These are phyloP conservation scores for Ogataea zsoltii DNA, from an alignment of 805 yeast species.

Conservation along the genomic window DNA sequence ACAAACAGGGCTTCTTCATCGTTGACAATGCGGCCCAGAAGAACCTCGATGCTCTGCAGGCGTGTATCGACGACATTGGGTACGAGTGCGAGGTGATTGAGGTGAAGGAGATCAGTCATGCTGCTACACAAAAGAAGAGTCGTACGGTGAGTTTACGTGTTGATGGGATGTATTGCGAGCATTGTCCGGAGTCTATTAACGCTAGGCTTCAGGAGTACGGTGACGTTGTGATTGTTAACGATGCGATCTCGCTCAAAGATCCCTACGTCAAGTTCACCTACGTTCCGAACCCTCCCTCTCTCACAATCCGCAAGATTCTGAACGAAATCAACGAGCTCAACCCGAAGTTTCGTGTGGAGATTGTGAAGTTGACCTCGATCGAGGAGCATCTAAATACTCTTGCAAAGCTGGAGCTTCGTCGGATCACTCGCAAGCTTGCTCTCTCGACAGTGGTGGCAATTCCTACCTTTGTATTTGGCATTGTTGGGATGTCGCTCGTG, in stretches of 20 bases:
- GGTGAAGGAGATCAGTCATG: slow-evolving; percentile 44
- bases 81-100: slow-evolving; percentile 56
- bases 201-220: slow-evolving; percentile 53
- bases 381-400: slow-evolving; percentile 62
- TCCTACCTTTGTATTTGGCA: slow-evolving; percentile 65
- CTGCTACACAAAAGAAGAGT: slow-evolving; percentile 48
- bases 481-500: slow-evolving; percentile 66
- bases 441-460: slow-evolving; percentile 57
- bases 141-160: slow-evolving; percentile 59
- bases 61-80: slow-evolving; percentile 64
- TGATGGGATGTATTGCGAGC: slow-evolving; percentile 68
- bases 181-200: slow-evolving; percentile 63
- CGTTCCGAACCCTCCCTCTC: slow-evolving; percentile 52
- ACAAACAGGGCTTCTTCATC: slow-evolving; percentile 64
- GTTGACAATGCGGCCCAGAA: slow-evolving; percentile 42
- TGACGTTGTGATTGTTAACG: slow-evolving; percentile 54
- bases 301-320: slow-evolving; percentile 59
- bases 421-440: slow-evolving; percentile 46
- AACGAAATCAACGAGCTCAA: slow-evolving; percentile 47
- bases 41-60: slow-evolving; percentile 43
- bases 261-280: slow-evolving; percentile 68
- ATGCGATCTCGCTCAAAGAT: slow-evolving; percentile 51
- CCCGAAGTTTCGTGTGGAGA: slow-evolving; percentile 48
- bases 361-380: slow-evolving; percentile 55
- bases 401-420: slow-evolving; percentile 48